These are phyloP conservation scores for Echinosophora koreensis DNA, from an alignment of 306 rosid species.

Conservation along the genomic window DNA sequence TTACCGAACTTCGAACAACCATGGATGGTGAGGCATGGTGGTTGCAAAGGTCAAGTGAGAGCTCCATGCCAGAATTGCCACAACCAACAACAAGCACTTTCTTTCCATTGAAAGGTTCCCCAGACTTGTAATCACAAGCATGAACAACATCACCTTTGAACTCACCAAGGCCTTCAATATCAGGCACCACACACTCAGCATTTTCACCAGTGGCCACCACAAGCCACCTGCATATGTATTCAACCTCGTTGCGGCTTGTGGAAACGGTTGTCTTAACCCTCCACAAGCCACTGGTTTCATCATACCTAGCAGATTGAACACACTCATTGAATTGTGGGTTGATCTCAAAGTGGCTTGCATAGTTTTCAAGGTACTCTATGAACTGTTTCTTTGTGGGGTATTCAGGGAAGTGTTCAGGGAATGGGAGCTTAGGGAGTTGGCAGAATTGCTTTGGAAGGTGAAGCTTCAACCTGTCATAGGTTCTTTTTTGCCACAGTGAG, in stretches of 20 bases:
- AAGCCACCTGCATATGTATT: constrained; percentile 92
- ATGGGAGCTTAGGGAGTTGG: constrained; percentile 82
- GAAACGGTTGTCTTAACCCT: constrained; percentile 68
- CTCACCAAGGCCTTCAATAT: constrained; percentile 64
- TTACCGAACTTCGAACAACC: constrained; percentile 86
- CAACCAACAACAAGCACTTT: constrained; percentile 91
- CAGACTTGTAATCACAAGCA: constrained; percentile 84
- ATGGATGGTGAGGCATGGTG: constrained; percentile 80
- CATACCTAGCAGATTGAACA: constrained; percentile 79
- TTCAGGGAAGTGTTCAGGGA: constrained; percentile 82
- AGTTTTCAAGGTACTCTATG: constrained; percentile 75
- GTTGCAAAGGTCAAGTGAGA: constrained; percentile 86
- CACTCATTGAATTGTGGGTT: constrained; percentile 80
- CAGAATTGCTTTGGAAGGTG: constrained; percentile 95
- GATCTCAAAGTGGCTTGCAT: constrained; percentile 68
- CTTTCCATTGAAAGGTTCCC: constrained; percentile 75
- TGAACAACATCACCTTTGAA: constrained; percentile 75
- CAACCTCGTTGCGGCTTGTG: constrained; percentile 55
- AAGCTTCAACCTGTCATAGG: constrained; percentile 90
- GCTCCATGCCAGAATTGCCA: constrained; percentile 96
- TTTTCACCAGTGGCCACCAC: constrained; percentile 95
- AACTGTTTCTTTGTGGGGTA: constrained; percentile 85
- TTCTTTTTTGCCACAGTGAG: constrained; percentile 83
- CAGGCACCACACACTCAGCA: constrained; percentile 83
- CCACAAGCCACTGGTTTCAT: constrained; percentile 83